Conservation (phyloP, 2,329 filamentous ascomycete species). For the Colletotrichum falcatum region DNA sequence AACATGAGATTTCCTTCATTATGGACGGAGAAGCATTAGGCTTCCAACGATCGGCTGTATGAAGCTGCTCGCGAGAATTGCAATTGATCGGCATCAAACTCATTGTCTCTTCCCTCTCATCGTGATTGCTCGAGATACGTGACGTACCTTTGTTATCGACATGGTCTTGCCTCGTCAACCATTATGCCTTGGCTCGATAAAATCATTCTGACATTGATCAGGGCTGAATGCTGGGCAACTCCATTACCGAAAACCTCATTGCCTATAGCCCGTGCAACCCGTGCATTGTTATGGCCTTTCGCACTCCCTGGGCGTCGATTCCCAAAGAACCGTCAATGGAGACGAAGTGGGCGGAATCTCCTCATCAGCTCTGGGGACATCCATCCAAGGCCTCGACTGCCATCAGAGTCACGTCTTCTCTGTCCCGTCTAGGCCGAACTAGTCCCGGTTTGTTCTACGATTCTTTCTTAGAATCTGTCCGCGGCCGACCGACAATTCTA, state of each 20-base stretch:
- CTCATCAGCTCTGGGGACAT: constrained; percentile 53
- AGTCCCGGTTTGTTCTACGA: constrained; percentile 52
- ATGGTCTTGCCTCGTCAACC: too few relatives aligned
- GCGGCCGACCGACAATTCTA: fast-evolving
- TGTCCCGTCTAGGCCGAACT: constrained; percentile 58
- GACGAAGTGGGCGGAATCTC: constrained; percentile 47
- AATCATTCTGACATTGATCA: too few relatives aligned
- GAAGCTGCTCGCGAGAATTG: neutral
- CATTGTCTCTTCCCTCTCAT: neutral
- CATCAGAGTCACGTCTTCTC: constrained; percentile 59
- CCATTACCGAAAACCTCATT: neutral
- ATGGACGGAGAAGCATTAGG: neutral
- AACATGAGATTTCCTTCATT: neutral
- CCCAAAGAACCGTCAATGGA: neutral
- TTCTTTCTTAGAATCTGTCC: neutral
- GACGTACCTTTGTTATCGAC: neutral
- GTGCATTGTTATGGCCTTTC: neutral
- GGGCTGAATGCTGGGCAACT: neutral
- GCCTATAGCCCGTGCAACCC: too few relatives aligned
- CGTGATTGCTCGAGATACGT: neutral
- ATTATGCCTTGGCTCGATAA: neutral
- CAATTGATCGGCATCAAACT: neutral
- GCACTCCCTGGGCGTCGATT: neutral
- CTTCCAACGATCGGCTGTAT: neutral
- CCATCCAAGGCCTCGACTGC: constrained; percentile 58